Evolutionary conservation across 352 stramenopile genomes (phyloP).

Genomic region (Pythium sukuiense): DNA sequence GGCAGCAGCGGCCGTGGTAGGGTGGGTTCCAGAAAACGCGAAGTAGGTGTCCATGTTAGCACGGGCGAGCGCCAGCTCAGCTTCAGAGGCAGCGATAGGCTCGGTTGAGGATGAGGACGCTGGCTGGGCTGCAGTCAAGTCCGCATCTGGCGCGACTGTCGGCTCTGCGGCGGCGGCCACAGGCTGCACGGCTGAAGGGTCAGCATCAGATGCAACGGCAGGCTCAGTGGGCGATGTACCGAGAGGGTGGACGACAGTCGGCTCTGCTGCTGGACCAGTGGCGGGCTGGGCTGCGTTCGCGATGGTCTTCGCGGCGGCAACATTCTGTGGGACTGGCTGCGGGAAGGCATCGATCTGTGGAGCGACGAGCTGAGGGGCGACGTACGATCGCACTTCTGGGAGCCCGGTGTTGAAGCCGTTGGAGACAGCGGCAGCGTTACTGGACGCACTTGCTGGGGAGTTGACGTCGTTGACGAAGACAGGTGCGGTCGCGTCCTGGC

Average conservation of each 20-base stretch:
- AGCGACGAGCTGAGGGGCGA: conserved; percentile 21
- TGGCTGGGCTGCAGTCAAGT: neutral
- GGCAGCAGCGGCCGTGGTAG: neutral
- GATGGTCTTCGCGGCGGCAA: neutral
- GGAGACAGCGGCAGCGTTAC: neutral
- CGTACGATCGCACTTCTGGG: conserved; percentile 17
- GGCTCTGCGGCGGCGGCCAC: neutral
- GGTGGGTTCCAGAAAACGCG: neutral
- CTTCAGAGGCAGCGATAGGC: neutral
- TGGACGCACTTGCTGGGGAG: neutral
- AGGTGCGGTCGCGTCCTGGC: neutral
- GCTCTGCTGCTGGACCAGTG: neutral
- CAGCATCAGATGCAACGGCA: neutral
- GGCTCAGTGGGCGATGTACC: neutral
- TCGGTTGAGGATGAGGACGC: neutral
- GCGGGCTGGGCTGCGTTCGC: neutral
- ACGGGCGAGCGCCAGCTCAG: neutral
- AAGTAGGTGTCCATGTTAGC: neutral
- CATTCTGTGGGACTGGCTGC: conserved; percentile 21
- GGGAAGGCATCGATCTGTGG: conserved; percentile 20
- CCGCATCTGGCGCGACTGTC: neutral
- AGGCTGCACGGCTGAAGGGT: neutral
- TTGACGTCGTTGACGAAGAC: conserved; percentile 28
- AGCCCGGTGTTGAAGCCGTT: conserved; percentile 23
- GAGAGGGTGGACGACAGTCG: neutral